These are phyloP conservation scores for Tolypocladium cylindrosporum DNA, from an alignment of 2,329 filamentous ascomycete genomes.

Conservation along the genomic window DNA sequence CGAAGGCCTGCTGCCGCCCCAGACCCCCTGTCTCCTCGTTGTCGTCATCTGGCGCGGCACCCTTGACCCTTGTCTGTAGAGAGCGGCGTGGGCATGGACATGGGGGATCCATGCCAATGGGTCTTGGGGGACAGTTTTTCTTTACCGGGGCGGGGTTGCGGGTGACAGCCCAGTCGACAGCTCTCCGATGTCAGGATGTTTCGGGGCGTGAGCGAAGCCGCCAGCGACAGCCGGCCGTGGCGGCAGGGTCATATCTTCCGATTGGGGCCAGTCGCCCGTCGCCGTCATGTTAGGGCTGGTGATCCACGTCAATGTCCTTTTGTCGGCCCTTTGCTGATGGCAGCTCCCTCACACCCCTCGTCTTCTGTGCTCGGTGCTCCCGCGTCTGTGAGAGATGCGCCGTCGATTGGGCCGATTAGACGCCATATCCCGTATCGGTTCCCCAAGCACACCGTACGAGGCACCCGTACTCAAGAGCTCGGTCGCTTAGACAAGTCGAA, in stretches of 20 bases:
- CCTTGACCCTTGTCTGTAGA: not conserved
- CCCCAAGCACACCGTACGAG: not conserved
- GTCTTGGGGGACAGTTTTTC: not conserved
- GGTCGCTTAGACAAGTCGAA: too few species aligned
- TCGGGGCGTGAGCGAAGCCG: not conserved
- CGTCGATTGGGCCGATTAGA: constrained; percentile 20
- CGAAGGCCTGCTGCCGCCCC: not conserved
- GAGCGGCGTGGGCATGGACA: not conserved
- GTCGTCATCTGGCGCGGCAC: not conserved
- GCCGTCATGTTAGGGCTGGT: constrained; percentile 15
- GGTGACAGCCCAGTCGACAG: not conserved
- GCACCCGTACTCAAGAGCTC: too few species aligned
- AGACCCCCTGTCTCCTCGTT: not conserved
- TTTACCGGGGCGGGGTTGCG: not conserved
- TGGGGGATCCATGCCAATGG: not conserved
- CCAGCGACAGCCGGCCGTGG: not conserved
- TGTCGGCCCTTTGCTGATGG: constrained; percentile 7
- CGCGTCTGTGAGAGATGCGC: not conserved
- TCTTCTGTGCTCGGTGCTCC: not conserved
- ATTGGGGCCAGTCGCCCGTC: constrained; percentile 14
- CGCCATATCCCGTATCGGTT: constrained; percentile 10
- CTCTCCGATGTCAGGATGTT: not conserved
- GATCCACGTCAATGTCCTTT: constrained; percentile 21
- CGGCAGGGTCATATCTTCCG: constrained; percentile 18
- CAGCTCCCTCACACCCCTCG: not conserved